Percentiles rank a stretch among this genome's conserved stretches.
These are phyloP conservation scores for Agapanthus africanus DNA, from an alignment of 106 monocot species.

Conservation along the genomic window DNA sequence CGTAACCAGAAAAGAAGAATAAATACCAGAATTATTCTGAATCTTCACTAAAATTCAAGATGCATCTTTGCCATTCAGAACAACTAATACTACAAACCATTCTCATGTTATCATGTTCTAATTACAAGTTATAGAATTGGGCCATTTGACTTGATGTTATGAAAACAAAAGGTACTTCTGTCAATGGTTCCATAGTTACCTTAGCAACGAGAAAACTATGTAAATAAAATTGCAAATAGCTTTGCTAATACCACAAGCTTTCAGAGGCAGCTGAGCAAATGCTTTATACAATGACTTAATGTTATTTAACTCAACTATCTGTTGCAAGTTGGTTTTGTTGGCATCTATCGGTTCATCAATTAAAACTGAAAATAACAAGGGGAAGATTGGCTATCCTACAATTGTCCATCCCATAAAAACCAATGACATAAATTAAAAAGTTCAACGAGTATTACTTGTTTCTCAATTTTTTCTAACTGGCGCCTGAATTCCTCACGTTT, in stretches of 20 bases:
- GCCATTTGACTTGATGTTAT: not conserved
- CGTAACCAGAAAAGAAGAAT: no score
- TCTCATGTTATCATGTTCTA: not conserved
- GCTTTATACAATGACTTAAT: not conserved
- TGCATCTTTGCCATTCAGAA: no score
- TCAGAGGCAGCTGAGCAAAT: not conserved
- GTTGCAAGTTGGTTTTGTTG: not conserved
- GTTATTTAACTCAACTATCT: not conserved
- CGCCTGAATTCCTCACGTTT: constrained; percentile 79
- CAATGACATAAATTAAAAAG: not conserved
- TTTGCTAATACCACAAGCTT: not conserved
- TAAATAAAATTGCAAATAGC: not conserved
- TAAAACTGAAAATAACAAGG: not conserved
- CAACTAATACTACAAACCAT: not conserved
- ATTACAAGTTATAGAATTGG: no score
- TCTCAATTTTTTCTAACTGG: constrained; percentile 73
- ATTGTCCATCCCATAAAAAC: not conserved
- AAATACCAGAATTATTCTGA: no score
- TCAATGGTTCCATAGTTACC: not conserved
- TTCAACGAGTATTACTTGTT: constrained; percentile 45
- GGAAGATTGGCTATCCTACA: not conserved
- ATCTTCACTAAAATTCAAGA: not conserved
- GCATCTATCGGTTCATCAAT: not conserved
- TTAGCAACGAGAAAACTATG: not conserved
- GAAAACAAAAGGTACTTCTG: not conserved